These are phyloP conservation scores for Pichia sp. DNA, from an alignment of 1,139 yeast species.

Conservation along the genomic window DNA sequence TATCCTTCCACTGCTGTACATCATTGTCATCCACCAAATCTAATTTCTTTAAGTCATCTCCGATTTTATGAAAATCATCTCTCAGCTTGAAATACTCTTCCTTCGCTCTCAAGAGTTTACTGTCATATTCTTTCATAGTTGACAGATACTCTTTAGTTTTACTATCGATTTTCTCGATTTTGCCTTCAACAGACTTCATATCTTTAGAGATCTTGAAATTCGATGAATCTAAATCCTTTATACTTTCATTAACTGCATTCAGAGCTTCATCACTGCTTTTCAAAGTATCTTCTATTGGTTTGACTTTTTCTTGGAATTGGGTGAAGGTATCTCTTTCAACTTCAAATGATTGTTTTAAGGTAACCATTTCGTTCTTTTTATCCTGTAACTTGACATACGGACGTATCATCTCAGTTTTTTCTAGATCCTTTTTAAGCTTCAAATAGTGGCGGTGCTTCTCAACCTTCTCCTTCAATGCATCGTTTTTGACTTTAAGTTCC, in stretches of 20 bases:
- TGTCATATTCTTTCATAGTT: constrained; percentile 28
- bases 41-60: constrained; percentile 13
- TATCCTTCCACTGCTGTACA: constrained; percentile 23
- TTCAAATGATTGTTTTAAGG: constrained; percentile 42
- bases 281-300: constrained; percentile 34
- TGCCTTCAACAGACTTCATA: constrained; percentile 28
- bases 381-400: constrained; percentile 60
- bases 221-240: constrained; percentile 14
- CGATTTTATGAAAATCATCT: constrained; percentile 22
- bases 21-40: constrained; percentile 16
- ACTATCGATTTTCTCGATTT: constrained; percentile 16
- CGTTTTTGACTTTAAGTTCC: constrained; percentile 34
- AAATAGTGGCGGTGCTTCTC: constrained; percentile 31
- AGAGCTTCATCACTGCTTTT: constrained; percentile 16
- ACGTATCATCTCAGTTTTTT: constrained; percentile 46
- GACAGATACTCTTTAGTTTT: constrained; percentile 20
- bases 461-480: constrained; percentile 29
- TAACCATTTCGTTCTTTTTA: constrained; percentile 41
- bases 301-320: constrained; percentile 34
- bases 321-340: constrained; percentile 15
- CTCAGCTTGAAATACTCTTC: constrained; percentile 27
- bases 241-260: constrained; percentile 17
- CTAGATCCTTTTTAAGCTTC: constrained; percentile 42
- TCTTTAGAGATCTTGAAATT: constrained; percentile 19
- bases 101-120: constrained; percentile 27